Evolutionary conservation across 257 asterid species (phyloP), one percentile per base, ranked within the genome.

Genomic region (Anisodus tanguticus): DNA sequence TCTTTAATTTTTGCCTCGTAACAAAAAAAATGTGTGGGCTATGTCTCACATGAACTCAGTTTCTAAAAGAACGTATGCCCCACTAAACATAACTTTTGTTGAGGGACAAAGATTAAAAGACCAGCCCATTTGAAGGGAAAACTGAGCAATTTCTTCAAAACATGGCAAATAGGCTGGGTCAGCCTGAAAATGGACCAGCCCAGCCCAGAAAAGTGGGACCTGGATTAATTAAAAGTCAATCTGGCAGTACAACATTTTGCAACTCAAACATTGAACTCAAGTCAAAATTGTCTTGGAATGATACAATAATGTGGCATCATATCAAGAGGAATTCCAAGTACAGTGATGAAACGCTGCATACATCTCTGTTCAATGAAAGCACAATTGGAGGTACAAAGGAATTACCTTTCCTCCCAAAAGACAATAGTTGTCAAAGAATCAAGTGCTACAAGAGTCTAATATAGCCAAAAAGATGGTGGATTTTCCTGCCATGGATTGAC

Each of bases 251-350:
- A 88, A 10, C 66, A 71, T 79, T 93, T 12, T 93, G 91, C 80
- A 45, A 72, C 60, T 72, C 6, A 22, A 22, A 22, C 26, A 91
- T 82, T 86, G 91, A 86, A 87, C 91, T 94, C 87, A 86, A 92
- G 11, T 69, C 69, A 1, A 67, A n/a, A 82, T 89, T 86, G 47
- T 90, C 93, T 83, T 19, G 68, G 80, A 41, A 43, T 11, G 97
- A 92, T 84, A 82, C 83, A 66, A 49, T 35, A 67, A 94, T 87
- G 63, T 90, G 93, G n/a, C 94, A 97, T 86, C 93, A 92, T 88
- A 22, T 22, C 26, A 22, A 22, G 26, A 22, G 26, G 26, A 22
- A 22, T 22, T 22, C 26, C 26, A 22, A 22, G 26, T 22, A 22
- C 26, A 22, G 26, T 47, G 59, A 45, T 71, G 41, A 72, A 72